Evolutionary conservation across 2,329 filamentous ascomycete species (phyloP), one percentile per base, ranked within the genome.

Genomic region (Phoma sp.): DNA sequence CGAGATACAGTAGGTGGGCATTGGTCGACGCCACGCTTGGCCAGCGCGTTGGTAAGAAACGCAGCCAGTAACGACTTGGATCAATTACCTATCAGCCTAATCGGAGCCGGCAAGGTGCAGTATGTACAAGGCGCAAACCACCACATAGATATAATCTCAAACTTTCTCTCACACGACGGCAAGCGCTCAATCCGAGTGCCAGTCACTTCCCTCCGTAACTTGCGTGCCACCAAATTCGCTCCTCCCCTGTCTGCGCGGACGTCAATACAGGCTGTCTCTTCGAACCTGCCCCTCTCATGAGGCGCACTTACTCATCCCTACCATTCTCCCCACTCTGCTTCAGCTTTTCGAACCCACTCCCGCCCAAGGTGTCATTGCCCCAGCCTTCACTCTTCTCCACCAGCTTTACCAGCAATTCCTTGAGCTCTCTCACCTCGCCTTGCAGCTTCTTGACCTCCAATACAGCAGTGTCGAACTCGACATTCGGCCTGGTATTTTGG

Each of bases 381-480:
- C 70, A 73, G 1, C 45, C 55, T 40, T 52, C 48, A n/a, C 48
- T 52, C 41, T 58, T 63, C 43, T 66, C 64, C 32, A 54, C 63
- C 43, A 74, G 11, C 46, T 64, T 70, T 13, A 64, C 36, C 32
- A 76, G 14, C 61, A 79, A 50, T 23, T 73, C 70, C 67, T 77
- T 81, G 52, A 82, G 55, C 69, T 80, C 78, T 30, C 66, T 64
- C 13, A 82, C 70, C 58, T 81, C 78, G 38, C 71, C 65, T 60
- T 71, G 74, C 65, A 82, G 54, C 60, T 76, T 73, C 58, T 72
- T 71, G 18, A 81, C 65, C 61, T 96, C 91, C 23, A 89, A 58
- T n/a, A 91, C 86, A 1, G 89, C 86, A 9, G 83, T 84, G 59
- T 97, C 91, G 29, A 88, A 84, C 65, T 91, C 89, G 4, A 98